These are phyloP conservation scores for Nitzschia sp. DNA, from an alignment of 108 stramenopile genomes.

Conservation along the genomic window DNA sequence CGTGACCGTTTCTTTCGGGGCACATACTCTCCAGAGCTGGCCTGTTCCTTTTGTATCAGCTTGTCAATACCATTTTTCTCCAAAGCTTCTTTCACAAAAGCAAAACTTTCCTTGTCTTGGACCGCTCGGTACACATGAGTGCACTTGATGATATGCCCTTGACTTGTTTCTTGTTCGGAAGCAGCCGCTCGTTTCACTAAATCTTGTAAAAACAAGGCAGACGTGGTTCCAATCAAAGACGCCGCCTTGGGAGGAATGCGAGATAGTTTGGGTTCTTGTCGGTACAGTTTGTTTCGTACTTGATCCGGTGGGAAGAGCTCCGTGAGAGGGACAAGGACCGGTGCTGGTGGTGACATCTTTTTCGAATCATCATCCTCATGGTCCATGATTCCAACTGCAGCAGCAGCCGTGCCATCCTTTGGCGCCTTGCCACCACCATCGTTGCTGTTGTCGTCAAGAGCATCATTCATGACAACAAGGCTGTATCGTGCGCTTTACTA, in stretches of 20 bases:
- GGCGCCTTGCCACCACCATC: neutral
- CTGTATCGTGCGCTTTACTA: no score
- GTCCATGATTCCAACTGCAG: neutral
- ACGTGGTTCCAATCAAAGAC: constrained; percentile 10
- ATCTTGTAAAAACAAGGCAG: constrained; percentile 12
- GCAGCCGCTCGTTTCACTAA: constrained; percentile 1
- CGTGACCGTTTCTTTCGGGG: constrained; percentile 3
- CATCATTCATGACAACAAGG: no score
- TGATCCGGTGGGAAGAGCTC: neutral
- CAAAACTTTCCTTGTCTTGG: neutral
- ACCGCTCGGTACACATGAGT: neutral
- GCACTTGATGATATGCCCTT: neutral
- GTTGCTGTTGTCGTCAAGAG: neutral
- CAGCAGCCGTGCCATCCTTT: neutral
- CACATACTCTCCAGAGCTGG: neutral
- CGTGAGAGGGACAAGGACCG: neutral
- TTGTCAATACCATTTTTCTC: neutral
- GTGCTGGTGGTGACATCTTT: neutral
- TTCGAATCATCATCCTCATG: neutral
- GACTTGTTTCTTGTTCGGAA: neutral
- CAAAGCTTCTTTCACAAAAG: constrained; percentile 4
- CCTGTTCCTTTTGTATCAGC: neutral
- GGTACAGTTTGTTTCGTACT: constrained; percentile 16
- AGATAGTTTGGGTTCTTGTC: constrained; percentile 8
- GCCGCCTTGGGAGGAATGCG: neutral